Conservation (phyloP, 2,329 filamentous ascomycete species). For the Cercospora sesami region DNA sequence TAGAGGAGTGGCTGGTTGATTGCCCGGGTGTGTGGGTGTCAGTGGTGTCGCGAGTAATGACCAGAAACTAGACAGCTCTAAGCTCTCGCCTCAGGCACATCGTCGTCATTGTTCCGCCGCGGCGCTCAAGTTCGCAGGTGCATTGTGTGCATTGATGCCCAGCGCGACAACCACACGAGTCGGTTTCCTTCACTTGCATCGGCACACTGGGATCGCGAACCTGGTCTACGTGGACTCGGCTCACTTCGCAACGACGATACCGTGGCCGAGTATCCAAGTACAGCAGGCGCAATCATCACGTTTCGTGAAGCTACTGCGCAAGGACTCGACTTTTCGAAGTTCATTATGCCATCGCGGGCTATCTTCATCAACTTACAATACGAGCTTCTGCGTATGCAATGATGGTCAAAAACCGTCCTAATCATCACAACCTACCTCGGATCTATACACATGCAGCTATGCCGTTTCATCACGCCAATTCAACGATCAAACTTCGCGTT, state of each 20-base stretch:
- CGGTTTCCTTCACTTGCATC: not conserved
- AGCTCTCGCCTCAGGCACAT: not conserved
- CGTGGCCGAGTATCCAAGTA: not conserved
- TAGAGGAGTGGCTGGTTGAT: slow-evolving; percentile 7
- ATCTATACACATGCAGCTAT: not conserved
- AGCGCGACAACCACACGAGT: not conserved
- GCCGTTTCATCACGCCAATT: not conserved
- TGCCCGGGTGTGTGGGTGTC: not conserved
- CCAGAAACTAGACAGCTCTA: not conserved
- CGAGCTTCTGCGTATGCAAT: not conserved
- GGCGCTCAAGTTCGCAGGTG: not conserved
- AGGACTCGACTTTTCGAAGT: not conserved
- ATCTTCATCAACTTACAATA: not conserved
- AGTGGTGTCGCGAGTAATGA: slow-evolving; percentile 7
- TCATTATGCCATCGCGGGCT: not conserved
- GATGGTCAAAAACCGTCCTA: not conserved
- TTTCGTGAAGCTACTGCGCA: not conserved
- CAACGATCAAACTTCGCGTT: not conserved
- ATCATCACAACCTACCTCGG: not conserved
- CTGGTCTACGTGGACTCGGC: not conserved
- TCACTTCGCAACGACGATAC: not conserved
- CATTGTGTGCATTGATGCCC: slow-evolving; percentile 8
- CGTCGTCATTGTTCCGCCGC: slow-evolving; percentile 3
- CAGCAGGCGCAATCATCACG: not conserved
- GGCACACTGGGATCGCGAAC: not conserved